Conservation (phyloP, 108 stramenopile species). For the Cylindrotheca fusiformis region DNA sequence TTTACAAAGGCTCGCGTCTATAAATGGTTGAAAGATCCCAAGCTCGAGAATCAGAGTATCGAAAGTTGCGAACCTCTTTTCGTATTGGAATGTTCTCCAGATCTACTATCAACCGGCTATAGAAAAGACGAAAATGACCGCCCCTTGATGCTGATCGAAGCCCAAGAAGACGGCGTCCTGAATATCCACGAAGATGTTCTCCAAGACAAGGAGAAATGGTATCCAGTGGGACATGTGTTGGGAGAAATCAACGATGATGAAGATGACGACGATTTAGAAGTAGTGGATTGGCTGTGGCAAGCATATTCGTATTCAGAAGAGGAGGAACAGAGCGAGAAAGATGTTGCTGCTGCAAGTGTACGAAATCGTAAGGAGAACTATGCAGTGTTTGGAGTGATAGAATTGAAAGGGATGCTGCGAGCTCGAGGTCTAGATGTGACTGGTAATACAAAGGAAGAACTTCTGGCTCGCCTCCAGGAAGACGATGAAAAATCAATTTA, state of each 20-base stretch:
- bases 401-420: background rate
- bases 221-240: constrained; percentile 17
- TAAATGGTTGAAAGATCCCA: constrained; percentile 8
- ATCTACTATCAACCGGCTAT: constrained; percentile 24
- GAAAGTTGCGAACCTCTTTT: constrained; percentile 33
- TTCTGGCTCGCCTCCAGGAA: background rate
- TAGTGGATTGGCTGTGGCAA: constrained; percentile 41
- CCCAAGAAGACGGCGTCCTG: constrained; percentile 31
- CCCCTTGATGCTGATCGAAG: constrained; percentile 34
- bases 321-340: background rate
- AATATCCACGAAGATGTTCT: background rate
- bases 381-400: background rate
- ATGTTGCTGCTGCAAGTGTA: background rate
- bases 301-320: constrained; percentile 24
- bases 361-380: background rate
- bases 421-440: background rate
- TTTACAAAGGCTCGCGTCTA: constrained; percentile 24
- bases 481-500: too few species aligned
- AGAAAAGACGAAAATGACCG: constrained; percentile 18
- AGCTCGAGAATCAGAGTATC: background rate
- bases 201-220: constrained; percentile 17
- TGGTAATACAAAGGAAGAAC: background rate
- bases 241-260: constrained; percentile 33
- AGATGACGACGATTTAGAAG: constrained; percentile 11
- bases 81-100: constrained; percentile 31